Base-by-base conservation (phyloP, 495 filamentous ascomycete species). In the Aspergillus mulundensis region DNA sequence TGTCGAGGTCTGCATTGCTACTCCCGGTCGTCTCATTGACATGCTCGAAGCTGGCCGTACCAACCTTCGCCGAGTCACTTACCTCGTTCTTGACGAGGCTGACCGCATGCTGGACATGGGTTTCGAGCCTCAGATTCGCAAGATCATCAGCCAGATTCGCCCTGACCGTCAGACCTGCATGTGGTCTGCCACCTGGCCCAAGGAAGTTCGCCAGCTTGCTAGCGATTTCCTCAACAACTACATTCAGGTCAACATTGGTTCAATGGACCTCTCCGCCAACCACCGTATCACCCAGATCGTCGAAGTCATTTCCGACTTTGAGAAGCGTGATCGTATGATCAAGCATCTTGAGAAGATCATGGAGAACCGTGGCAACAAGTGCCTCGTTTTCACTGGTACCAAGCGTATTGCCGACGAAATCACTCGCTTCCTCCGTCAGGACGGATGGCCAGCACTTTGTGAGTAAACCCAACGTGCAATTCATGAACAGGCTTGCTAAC, bases 41-140 rank as follows among this genome's bases (percentile, higher is more conserved):
- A 98, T 98, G 94, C 79, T 98, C 34, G 94, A 98, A 72, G 87
- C 89, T 61, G 91, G 91, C 63, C 95, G 95, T 74, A 98, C 94
- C 61, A 98, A 98, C 77, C 87, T 98, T 57, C 91, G 94, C 54
- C 94, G 94, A 74, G 92, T 98, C 53, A 98, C 94, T 20, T 98
- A 97, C 70, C 84, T 98, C 32, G 91, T 98, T 58, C 87, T 98
- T 36, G 94, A 98, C 64, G 94, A 98, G 82, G 94, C 94, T 69
- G 94, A 98, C 80, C 95, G 95, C 73, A 97, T 98, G 94, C 80
- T 98, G 77, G 94, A 98, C 78, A 97, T 98, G 94, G 94, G 94
- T 87, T 98, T 98, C 81, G 94, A 98, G 80, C 94, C 94, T 64
- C 94, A 98, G 73, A 97, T 98, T 66, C 87, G 91, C 75, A 96